Evolutionary conservation across 1,139 yeast genomes (phyloP).

Genomic region (Kodamaea fungicola): DNA sequence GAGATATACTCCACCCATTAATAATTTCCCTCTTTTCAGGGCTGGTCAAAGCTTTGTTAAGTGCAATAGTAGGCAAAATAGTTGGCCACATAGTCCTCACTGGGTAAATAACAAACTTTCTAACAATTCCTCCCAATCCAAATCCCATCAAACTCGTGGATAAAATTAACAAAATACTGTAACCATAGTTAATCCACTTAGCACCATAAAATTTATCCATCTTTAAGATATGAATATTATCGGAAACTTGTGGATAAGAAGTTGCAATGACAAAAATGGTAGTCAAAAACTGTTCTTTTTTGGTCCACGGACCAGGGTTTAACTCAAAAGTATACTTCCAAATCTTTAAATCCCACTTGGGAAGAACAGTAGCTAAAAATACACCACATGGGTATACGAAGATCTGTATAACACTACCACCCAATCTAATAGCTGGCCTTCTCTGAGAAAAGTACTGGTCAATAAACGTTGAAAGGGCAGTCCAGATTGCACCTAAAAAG

Average conservation of each 20-base stretch:
- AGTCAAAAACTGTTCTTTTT: conserved; percentile 19
- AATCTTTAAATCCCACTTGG: conserved; percentile 16
- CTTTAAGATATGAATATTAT: conserved; percentile 15
- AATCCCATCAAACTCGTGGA: conserved; percentile 17
- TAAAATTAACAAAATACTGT: conserved; percentile 12
- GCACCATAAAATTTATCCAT: conserved; percentile 12
- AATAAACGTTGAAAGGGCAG: conserved; percentile 50
- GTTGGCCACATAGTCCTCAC: conserved; percentile 15
- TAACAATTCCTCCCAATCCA: conserved; percentile 18
- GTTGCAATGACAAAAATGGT: conserved; percentile 13
- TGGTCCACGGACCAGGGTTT: conserved; percentile 23
- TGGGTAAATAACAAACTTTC: conserved; percentile 15
- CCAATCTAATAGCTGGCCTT: conserved; percentile 46
- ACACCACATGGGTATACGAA: conserved; percentile 59
- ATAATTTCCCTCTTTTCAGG: conserved; percentile 14
- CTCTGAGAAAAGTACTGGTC: conserved; percentile 58
- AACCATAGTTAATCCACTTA: conserved; percentile 15
- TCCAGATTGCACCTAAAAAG: conserved; percentile 52
- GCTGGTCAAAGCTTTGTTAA: conserved; percentile 15
- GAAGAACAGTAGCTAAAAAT: conserved; percentile 18
- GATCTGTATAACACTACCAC: conserved; percentile 51
- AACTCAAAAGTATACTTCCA: conserved; percentile 16
- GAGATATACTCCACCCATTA: conserved; percentile 18
- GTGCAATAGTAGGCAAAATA: conserved; percentile 15
- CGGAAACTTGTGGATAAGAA: conserved; percentile 9